phyloP scores from a whole-genome alignment of 108 stramenopile genomes.

The Asterionellopsis glacialis region DNA sequence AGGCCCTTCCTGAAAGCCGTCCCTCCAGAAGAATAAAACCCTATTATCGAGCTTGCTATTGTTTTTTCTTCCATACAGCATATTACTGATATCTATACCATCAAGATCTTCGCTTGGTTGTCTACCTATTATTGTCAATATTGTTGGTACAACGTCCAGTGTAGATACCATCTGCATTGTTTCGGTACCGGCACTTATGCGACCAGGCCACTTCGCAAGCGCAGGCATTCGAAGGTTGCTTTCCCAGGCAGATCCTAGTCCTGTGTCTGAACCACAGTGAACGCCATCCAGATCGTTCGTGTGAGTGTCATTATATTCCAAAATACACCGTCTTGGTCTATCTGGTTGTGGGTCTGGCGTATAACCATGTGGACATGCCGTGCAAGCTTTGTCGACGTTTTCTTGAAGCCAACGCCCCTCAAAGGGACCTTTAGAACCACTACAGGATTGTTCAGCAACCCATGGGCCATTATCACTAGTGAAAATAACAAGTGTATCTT shows the following conservation, averaged over 20 bases:
- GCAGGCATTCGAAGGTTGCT: conserved; percentile 68
- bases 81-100: conserved; percentile 33
- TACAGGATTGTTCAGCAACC: conserved; percentile 48
- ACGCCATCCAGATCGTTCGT: conserved; percentile 35
- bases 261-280: conserved; percentile 54
- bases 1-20: conserved; percentile 56
- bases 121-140: conserved; percentile 27
- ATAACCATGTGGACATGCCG: conserved; percentile 60
- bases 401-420: conserved; percentile 38
- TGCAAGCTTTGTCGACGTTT: conserved; percentile 22
- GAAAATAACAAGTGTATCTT: conserved; percentile 58
- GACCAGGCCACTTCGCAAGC: conserved; percentile 36
- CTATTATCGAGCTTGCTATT: background rate
- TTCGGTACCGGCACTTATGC: conserved; percentile 13
- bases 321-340: conserved; percentile 31
- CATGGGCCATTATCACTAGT: conserved; percentile 77
- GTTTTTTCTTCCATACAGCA: conserved; percentile 14
- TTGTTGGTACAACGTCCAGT: conserved; percentile 61
- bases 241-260: conserved; percentile 69
- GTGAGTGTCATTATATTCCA: conserved; percentile 14
- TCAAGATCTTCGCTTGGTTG: conserved; percentile 30
- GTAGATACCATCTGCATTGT: conserved; percentile 40
- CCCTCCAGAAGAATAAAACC: conserved; percentile 55
- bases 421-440: conserved; percentile 66
- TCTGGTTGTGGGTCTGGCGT: conserved; percentile 21